phyloP scores from a whole-genome alignment of 1,139 yeast species.

The Sugiyamaella castrensis region DNA sequence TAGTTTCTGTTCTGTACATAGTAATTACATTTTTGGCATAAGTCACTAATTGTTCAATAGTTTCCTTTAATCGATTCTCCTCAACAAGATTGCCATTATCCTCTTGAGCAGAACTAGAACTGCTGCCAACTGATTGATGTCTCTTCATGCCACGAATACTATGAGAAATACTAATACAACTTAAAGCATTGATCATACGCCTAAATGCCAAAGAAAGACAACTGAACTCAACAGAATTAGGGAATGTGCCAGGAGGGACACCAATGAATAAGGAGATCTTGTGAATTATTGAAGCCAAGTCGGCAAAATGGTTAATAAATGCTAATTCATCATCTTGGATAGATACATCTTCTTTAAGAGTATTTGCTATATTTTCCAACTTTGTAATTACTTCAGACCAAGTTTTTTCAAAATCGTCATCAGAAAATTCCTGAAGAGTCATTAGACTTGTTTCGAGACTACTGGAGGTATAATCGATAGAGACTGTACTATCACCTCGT shows the following conservation, averaged over 20 bases:
- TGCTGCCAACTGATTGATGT: constrained; percentile 14
- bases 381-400: constrained; percentile 18
- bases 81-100: background rate
- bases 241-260: constrained; percentile 32
- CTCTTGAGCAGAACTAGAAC: background rate
- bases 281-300: constrained; percentile 27
- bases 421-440: constrained; percentile 13
- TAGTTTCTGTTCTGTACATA: constrained; percentile 2
- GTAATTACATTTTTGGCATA: constrained; percentile 11
- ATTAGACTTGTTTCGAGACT: constrained; percentile 15
- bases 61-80: constrained; percentile 2
- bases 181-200: constrained; percentile 27
- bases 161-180: constrained; percentile 26
- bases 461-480: constrained; percentile 14
- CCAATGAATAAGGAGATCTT: constrained; percentile 30
- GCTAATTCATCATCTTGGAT: constrained; percentile 9
- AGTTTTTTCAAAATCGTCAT: constrained; percentile 13
- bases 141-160: constrained; percentile 23
- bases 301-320: constrained; percentile 17
- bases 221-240: constrained; percentile 24
- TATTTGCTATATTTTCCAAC: constrained; percentile 5
- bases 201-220: constrained; percentile 29
- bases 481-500: constrained; percentile 10
- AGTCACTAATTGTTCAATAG: constrained; percentile 12
- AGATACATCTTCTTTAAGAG: constrained; percentile 5